Evolutionary conservation across 768 basidiomycete genomes (phyloP).

Genomic region (Boletus sp.): DNA sequence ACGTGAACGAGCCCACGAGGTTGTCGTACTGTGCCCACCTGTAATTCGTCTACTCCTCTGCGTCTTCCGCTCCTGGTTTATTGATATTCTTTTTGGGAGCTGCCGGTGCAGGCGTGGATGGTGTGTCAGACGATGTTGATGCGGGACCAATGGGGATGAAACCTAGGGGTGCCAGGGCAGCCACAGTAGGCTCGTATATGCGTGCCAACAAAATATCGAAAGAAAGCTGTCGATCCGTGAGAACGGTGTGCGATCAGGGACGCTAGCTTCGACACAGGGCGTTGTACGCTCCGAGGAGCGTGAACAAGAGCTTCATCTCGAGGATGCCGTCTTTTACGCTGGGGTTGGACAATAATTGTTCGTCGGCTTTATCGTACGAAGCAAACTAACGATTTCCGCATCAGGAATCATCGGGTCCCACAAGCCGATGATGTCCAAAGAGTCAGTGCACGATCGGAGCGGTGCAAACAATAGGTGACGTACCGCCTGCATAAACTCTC

Average conservation of each 20-base stretch:
- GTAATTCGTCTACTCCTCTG: constrained; percentile 80
- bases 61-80: constrained; percentile 43
- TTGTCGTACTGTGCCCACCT: constrained; percentile 92
- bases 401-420: constrained; percentile 99
- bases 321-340: constrained; percentile 78
- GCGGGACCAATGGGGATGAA: constrained; percentile 56
- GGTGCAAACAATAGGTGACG: constrained; percentile 17
- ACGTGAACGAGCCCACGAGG: constrained; percentile 89
- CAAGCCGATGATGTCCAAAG: constrained; percentile 83
- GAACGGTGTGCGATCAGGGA: not conserved
- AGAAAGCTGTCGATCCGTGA: constrained; percentile 58
- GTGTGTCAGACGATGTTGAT: constrained; percentile 25
- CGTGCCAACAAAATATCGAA: constrained; percentile 98
- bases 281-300: constrained; percentile 75
- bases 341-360: constrained; percentile 61
- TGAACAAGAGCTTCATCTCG: constrained; percentile 87
- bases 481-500: constrained; percentile 97
- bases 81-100: constrained; percentile 39
- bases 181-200: constrained; percentile 94
- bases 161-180: constrained; percentile 89
- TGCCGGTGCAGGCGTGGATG: constrained; percentile 15
- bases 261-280: constrained; percentile 40
- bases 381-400: constrained; percentile 80
- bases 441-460: not conserved
- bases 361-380: constrained; percentile 75